Percentiles rank a stretch among this genome's conserved stretches.
These are phyloP conservation scores for Xylariomycetidae sp. DNA, from an alignment of 2,329 filamentous ascomycete genomes.

Conservation along the genomic window DNA sequence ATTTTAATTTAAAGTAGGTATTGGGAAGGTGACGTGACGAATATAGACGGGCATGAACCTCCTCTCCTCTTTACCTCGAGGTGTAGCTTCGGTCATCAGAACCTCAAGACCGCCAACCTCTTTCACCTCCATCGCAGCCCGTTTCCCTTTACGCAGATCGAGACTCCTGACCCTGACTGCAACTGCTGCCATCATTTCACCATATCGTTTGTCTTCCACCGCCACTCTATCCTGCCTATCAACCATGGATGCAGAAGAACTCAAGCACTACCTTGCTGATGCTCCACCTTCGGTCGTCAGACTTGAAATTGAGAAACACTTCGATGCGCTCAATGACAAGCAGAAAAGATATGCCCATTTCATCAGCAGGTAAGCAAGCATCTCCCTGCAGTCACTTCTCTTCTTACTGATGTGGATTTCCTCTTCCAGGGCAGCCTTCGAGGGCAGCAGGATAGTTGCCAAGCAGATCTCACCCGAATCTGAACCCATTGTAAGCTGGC, in stretches of 20 bases:
- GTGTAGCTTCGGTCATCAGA: conserved; percentile 11
- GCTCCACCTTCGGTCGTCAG: conserved; percentile 83
- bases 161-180: no score
- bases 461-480: conserved; percentile 80
- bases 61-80: conserved; percentile 11
- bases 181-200: no score
- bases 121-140: conserved; percentile 1
- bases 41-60: conserved; percentile 8
- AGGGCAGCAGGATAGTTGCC: conserved; percentile 72
- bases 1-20: no score
- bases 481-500: conserved; percentile 53
- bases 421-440: conserved; percentile 66
- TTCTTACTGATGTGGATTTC: no score
- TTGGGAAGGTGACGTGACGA: no score
- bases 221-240: conserved; percentile 11
- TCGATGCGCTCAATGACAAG: conserved; percentile 68
- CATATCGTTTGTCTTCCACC: conserved; percentile 2
- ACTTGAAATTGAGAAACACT: conserved; percentile 89
- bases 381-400: no score
- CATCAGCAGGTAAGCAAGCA: conserved; percentile 75
- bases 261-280: conserved; percentile 82
- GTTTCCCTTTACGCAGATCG: conserved; percentile 7
- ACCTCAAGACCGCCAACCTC: conserved; percentile 9
- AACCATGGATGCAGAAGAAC: conserved; percentile 55
- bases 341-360: conserved; percentile 91